Percentiles rank a stretch among this genome's conserved stretches.
These are phyloP conservation scores for Monosporascus sp. DNA, from an alignment of 2,329 filamentous ascomycete genomes.

Conservation along the genomic window DNA sequence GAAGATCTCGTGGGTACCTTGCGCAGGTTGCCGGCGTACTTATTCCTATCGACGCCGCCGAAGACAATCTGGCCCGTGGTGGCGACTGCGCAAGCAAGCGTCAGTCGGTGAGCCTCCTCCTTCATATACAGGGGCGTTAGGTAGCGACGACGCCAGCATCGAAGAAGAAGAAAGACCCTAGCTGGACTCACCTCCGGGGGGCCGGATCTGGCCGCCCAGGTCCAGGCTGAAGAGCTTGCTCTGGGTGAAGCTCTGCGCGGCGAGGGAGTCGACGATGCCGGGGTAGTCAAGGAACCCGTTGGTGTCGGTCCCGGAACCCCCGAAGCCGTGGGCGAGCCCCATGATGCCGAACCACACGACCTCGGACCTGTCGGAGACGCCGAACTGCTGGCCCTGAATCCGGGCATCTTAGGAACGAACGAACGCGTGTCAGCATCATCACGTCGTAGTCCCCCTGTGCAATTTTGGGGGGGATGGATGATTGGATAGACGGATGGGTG, in stretches of 20 bases:
- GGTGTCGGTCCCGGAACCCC: neutral
- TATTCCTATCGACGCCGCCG: slow-evolving; percentile 47
- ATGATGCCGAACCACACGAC: slow-evolving; percentile 48
- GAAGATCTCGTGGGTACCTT: slow-evolving; percentile 36
- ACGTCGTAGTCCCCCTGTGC: too few relatives aligned
- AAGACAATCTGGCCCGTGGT: slow-evolving; percentile 46
- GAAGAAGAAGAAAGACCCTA: neutral
- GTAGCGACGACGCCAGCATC: neutral
- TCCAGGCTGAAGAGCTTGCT: slow-evolving; percentile 48
- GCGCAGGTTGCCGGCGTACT: slow-evolving; percentile 42
- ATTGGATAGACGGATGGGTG: neutral
- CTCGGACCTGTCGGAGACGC: slow-evolving; percentile 39
- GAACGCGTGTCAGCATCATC: too few relatives aligned
- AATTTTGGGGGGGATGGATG: neutral
- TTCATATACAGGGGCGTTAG: neutral
- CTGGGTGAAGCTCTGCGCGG: slow-evolving; percentile 40
- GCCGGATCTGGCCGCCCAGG: slow-evolving; percentile 31
- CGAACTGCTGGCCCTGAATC: slow-evolving; percentile 44
- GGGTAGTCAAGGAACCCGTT: slow-evolving; percentile 44
- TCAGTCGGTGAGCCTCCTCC: slow-evolving; percentile 2
- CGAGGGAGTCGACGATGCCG: slow-evolving; percentile 47
- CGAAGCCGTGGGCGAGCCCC: slow-evolving; percentile 40
- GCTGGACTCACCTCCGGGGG: slow-evolving; percentile 15
- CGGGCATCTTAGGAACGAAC: slow-evolving; percentile 22
- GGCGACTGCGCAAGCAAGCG: slow-evolving; percentile 19